Percentiles rank a stretch among this genome's conserved stretches.
Conservation (phyloP, 805 yeast genomes). For the Cyberlindnera petersonii region DNA sequence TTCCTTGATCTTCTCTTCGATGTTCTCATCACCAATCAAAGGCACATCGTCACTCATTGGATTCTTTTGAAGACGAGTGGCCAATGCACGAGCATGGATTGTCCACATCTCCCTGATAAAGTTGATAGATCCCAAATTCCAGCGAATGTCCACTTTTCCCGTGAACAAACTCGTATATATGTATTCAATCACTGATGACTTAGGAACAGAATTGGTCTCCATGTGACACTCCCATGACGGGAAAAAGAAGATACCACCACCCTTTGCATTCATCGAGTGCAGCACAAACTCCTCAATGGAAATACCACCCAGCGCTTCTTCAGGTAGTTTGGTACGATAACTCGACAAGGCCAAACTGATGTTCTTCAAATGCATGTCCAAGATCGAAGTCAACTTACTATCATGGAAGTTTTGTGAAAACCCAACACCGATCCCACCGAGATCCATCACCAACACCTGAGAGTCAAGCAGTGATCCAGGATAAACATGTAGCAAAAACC, state of each 20-base stretch:
- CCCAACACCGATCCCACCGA: constrained; percentile 54
- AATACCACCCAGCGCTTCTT: constrained; percentile 42
- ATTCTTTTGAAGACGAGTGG: constrained; percentile 48
- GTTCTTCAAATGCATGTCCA: constrained; percentile 59
- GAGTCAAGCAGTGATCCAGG: constrained; percentile 80
- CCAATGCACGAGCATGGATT: constrained; percentile 71
- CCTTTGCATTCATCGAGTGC: constrained; percentile 56
- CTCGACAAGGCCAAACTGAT: constrained; percentile 65
- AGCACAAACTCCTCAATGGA: constrained; percentile 52
- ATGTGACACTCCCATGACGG: constrained; percentile 73
- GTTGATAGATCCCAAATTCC: constrained; percentile 92
- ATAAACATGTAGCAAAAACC: constrained; percentile 59
- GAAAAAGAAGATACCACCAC: constrained; percentile 76
- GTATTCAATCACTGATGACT: constrained; percentile 57
- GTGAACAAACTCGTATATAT: constrained; percentile 71
- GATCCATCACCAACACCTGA: constrained; percentile 62
- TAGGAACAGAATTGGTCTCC: constrained; percentile 64
- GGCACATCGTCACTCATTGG: constrained; percentile 17
- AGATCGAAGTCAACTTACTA: constrained; percentile 40
- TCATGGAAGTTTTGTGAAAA: constrained; percentile 43
- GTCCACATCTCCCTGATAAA: constrained; percentile 92
- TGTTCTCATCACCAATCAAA: constrained; percentile 30
- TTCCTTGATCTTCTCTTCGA: constrained; percentile 42
- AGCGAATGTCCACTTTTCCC: constrained; percentile 84
- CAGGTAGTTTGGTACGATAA: constrained; percentile 47